A percentile compares a stretch with the other conserved stretches of the same genome.
phyloP scores from a whole-genome alignment of 2,329 filamentous ascomycete genomes.

The Pseudocercospora pini-densiflorae region DNA sequence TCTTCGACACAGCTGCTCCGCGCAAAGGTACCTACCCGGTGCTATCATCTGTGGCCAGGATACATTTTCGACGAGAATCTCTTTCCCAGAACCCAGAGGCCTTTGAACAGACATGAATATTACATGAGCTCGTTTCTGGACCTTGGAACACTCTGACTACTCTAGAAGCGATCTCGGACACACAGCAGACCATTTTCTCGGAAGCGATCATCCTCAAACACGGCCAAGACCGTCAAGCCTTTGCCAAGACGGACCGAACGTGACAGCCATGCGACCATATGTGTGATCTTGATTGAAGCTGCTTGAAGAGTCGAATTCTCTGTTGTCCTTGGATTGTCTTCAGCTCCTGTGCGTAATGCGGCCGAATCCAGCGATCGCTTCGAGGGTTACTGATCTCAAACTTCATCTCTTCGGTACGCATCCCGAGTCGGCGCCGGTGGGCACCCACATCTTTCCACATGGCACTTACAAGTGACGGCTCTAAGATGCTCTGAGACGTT shows the following conservation, averaged over 20 bases:
- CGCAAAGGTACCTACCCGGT: too few relatives aligned
- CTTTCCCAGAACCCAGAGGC: too few relatives aligned
- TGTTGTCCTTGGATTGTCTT: background rate
- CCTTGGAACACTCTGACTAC: background rate
- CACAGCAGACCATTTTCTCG: background rate
- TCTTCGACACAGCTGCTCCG: too few relatives aligned
- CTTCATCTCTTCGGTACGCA: background rate
- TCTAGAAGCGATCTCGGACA: background rate
- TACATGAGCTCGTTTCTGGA: background rate
- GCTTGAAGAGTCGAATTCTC: constrained; percentile 1
- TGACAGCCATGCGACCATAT: background rate
- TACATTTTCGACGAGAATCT: too few relatives aligned
- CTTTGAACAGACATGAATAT: too few relatives aligned
- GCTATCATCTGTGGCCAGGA: too few relatives aligned
- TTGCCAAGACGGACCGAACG: constrained; percentile 4
- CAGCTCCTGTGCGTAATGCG: background rate
- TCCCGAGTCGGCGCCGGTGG: background rate
- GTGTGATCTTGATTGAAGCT: constrained; percentile 1
- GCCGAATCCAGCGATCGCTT: background rate
- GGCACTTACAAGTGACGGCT: background rate
- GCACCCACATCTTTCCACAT: too few relatives aligned
- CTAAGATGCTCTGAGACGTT: background rate
- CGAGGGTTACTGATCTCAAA: background rate
- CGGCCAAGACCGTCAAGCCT: background rate
- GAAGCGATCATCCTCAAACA: background rate